A percentile compares a stretch with the other conserved stretches of the same genome.
Conservation (phyloP, 2,329 filamentous ascomycete genomes). For the Aspergillus hortae region DNA sequence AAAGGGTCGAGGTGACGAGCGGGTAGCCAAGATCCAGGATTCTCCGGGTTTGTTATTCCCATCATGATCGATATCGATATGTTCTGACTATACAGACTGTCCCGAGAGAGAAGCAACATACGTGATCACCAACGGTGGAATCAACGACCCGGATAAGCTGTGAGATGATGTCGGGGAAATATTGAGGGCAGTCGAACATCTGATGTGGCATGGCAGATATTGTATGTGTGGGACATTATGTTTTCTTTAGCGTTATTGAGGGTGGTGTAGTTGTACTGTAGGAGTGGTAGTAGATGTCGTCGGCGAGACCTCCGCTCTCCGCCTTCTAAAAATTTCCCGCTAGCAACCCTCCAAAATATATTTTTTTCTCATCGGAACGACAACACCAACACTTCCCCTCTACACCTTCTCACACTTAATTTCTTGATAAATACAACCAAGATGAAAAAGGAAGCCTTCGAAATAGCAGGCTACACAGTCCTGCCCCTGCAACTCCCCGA, state of each 20-base stretch:
- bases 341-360: constrained; percentile 3
- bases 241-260: not conserved
- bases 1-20: constrained; percentile 66
- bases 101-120: constrained; percentile 68
- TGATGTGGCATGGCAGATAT: not conserved
- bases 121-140: constrained; percentile 66
- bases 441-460: constrained; percentile 36
- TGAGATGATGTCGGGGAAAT: constrained; percentile 22
- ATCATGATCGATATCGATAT: not conserved
- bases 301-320: constrained; percentile 8
- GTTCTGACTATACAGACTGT: constrained; percentile 49
- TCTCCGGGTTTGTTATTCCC: constrained; percentile 53
- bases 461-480: constrained; percentile 62
- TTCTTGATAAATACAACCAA: constrained; percentile 8
- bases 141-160: constrained; percentile 63
- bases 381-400: not conserved
- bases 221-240: not conserved
- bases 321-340: constrained; percentile 20
- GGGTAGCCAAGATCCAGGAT: constrained; percentile 66
- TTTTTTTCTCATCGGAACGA: not conserved
- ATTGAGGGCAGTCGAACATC: no score
- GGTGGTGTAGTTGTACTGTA: not conserved
- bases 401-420: not conserved
- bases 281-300: not conserved
- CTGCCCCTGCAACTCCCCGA: constrained; percentile 66